Evolutionary conservation across 306 rosid genomes (phyloP), one percentile per base, ranked within the genome.

Genomic region (Quillaja saponaria): DNA sequence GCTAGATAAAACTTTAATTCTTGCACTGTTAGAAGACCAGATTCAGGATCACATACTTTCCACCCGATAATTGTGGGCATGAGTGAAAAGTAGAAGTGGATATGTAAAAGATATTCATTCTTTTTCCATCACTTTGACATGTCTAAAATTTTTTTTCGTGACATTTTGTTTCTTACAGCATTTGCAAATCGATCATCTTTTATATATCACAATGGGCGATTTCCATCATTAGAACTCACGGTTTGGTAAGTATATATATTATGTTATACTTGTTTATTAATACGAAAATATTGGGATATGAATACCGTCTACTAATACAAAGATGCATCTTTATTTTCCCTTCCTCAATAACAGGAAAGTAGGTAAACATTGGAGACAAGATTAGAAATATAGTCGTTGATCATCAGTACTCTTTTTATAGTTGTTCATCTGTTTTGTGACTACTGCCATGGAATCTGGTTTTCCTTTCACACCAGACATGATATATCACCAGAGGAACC

Each of bases 61-160:
- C 21, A 58, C 81, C 96, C 85, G 90, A 75, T 74, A 68, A 64
- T 63, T 42, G 48, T 44, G 65, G 16, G 64, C 33, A 71, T 13
- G 5, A 7, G 14, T 54, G 53, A 58, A 44, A 68, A 55, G 5
- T 14, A 14, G 13, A 52, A 2, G 37, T 45, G 41, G 34, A 20
- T 16, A 16, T 33, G 53, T 39, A 37, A 10, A 5, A 6, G 40
- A 10, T 5, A 37, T 37, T 37, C 40, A 37, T 37, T 37, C 10
- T 10, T 37, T 37, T 37, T 37, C 10, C 10, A 6, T 37, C 40
- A 6, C 10, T 37, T 37, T 6, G 6, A 37, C 6, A 5, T 37
- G 40, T 6, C 40, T n/a, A n/a, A n/a, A n/a, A n/a, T n/a, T n/a
- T n/a, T n/a, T n/a, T n/a, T n/a, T n/a, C n/a, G n/a, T n/a, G n/a